Evolutionary conservation across 2,329 filamentous ascomycete genomes (phyloP), one percentile per base, ranked within the genome.

Genomic region (Talaromyces sp.): DNA sequence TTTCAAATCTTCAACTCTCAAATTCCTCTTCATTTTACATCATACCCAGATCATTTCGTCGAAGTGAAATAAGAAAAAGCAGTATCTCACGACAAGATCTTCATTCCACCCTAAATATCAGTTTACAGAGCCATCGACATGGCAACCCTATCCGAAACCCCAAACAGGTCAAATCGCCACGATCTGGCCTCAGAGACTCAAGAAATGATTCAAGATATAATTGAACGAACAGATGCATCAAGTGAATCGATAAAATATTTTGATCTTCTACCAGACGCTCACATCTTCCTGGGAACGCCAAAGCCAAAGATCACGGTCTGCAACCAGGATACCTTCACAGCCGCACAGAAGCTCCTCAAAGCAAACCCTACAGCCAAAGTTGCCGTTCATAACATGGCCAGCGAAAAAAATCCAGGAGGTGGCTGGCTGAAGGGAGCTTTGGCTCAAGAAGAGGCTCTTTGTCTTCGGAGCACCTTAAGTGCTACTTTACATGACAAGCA

Each of bases 361-460:
- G 17, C 13, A 17, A 48, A 49, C 4, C 48, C 16, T 75, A 75
- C 24, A 10, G 56, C 56, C 30, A 54, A 48, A n/a, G 43, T 57
- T 5, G 51, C 48, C 13, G 77, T 86, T 24, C 71, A 87, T 51
- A 87, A 86, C 62, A 81, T 86, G 70, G 84, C 84, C 13, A 84
- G 79, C 32, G 73, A 80, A 43, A 61, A 67, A 6, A 67, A 68
- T n/a, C 78, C 81, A 0, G 85, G 84, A 13, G 85, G 85, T 20
- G 83, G 83, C 29, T 86, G 84, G 78, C 62, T 79, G 6, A 77
- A 77, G 32, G 85, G 85, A 20, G 75, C 82, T 47, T 68, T 81
- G 39, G 84, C 84, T 0, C 85, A 87, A 65, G 84, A 87, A 69
- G 85, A 87, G 70, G 78, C 80, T 3, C 73, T 88, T 4, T 87